Conservation (phyloP, 805 yeast species). For the Clavispora santaluciae region DNA sequence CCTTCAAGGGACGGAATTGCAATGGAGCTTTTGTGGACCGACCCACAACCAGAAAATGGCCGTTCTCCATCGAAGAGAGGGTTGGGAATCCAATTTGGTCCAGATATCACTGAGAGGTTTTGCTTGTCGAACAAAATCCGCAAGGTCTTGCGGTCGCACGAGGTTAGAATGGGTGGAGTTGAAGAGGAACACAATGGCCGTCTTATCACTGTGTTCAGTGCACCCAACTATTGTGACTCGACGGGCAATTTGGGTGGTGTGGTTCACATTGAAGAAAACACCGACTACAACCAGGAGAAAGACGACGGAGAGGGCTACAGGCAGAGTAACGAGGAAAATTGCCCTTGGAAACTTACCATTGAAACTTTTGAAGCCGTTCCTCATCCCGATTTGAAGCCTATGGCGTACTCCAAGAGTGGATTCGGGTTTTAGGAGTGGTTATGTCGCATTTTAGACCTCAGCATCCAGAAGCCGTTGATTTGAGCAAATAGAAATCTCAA, state of each 20-base stretch:
- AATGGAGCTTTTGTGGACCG: conserved; percentile 97
- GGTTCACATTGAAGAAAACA: conserved; percentile 58
- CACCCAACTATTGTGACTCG: conserved; percentile 95
- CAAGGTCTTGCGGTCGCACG: conserved; percentile 89
- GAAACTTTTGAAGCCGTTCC: conserved; percentile 73
- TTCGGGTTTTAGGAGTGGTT: conserved; percentile 33
- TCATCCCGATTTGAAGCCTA: conserved; percentile 89
- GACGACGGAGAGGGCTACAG: conserved; percentile 42
- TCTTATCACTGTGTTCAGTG: conserved; percentile 91
- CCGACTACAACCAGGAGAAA: conserved; percentile 41
- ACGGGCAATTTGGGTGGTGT: conserved; percentile 91
- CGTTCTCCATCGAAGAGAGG: conserved; percentile 90
- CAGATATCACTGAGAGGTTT: conserved; percentile 82
- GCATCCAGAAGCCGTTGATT: too few relatives aligned
- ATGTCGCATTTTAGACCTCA: too few relatives aligned
- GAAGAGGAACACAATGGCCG: conserved; percentile 82
- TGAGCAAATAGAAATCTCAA: too few relatives aligned
- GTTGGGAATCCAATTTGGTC: conserved; percentile 94
- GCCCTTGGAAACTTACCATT: conserved; percentile 46
- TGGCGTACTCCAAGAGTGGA: conserved; percentile 69
- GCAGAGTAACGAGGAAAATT: conserved; percentile 30
- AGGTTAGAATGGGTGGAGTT: conserved; percentile 88
- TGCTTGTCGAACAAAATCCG: conserved; percentile 65
- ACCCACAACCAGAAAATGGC: conserved; percentile 78
- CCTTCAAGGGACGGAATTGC: conserved; percentile 90